Base-by-base conservation (phyloP, 106 monocot species). In the Posidonia australis region DNA sequence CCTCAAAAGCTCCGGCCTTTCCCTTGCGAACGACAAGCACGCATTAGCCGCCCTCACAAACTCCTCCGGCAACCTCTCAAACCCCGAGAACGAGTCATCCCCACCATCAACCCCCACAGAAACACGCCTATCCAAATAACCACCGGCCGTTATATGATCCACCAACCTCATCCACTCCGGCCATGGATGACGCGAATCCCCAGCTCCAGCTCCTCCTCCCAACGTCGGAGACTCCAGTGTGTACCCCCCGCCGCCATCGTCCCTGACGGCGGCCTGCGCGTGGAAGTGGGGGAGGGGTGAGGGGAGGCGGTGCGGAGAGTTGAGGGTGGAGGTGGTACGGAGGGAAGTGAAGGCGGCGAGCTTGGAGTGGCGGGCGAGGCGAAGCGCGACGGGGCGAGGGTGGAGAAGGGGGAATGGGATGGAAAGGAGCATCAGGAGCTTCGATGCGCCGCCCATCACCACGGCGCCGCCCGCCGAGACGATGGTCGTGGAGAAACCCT, bases 161-260 rank as follows among this genome's bases (percentile, higher is more conserved):
- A 87, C 73, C 23, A 94, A 71, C 63, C 58, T 83, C 58, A 62
- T 36, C 88, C 88, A 89, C 70, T 93, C 93, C 23, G 76, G 85
- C 91, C 78, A 84, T 23, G 68, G 27, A 48, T 42, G 1, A 5
- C 60, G 30, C 27, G 9, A 10, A 9, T 13, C 60, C 16, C 31
- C 60, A 55, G 23, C 13, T 24, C 54, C 54, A 55, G 22, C 20
- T 7, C 11, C 44, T 10, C 11, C 13, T 13, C 13, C 13, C 0
- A 13, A 45, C 24, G 54, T 13, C 23, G 22, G 0, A 26, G 20
- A 20, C 26, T 55, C 23, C 4, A 55, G 24, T 12, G 26, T 12
- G 20, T 51, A 21, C 20, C 20, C 10, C 28, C 10, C 1, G 31
- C 59, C 21, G 44, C 43, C 18, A 10, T 42, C 21, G 21, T 44